These are phyloP conservation scores for Fragaria nilgerrensis DNA, from an alignment of 306 rosid species.

Conservation along the genomic window DNA sequence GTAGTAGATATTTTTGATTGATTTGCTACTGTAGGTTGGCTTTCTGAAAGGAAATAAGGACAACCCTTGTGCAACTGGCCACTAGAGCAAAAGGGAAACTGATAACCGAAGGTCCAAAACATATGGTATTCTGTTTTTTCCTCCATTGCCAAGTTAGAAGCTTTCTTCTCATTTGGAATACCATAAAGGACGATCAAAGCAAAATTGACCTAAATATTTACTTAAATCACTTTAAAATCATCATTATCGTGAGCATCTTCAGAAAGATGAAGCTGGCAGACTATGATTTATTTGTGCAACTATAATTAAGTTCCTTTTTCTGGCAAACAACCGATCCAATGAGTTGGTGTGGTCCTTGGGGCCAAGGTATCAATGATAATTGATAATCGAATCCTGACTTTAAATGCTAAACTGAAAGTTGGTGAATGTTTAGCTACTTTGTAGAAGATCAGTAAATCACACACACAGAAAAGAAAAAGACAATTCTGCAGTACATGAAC, in stretches of 20 bases:
- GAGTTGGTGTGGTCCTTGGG: not conserved
- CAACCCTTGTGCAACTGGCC: not conserved
- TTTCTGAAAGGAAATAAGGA: not conserved
- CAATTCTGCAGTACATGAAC: not conserved
- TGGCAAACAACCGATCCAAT: not conserved
- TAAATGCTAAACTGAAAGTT: not conserved
- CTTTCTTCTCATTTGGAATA: not conserved
- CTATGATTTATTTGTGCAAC: not conserved
- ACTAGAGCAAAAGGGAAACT: not conserved
- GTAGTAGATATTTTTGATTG: not conserved
- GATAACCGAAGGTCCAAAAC: not conserved
- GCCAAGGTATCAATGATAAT: not conserved
- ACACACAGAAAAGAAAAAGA: too few relatives aligned
- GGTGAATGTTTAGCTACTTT: not conserved
- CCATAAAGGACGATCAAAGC: not conserved
- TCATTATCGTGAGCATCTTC: not conserved
- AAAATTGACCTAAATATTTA: not conserved
- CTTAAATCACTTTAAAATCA: not conserved
- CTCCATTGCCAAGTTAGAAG: not conserved
- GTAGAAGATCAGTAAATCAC: not conserved
- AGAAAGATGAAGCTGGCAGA: not conserved
- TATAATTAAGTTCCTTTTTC: not conserved
- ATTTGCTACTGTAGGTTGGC: not conserved
- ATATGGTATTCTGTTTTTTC: not conserved
- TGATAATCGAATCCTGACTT: not conserved